Evolutionary conservation across 345 rosid genomes (phyloP).

Genomic region (Syzygium aqueum): DNA sequence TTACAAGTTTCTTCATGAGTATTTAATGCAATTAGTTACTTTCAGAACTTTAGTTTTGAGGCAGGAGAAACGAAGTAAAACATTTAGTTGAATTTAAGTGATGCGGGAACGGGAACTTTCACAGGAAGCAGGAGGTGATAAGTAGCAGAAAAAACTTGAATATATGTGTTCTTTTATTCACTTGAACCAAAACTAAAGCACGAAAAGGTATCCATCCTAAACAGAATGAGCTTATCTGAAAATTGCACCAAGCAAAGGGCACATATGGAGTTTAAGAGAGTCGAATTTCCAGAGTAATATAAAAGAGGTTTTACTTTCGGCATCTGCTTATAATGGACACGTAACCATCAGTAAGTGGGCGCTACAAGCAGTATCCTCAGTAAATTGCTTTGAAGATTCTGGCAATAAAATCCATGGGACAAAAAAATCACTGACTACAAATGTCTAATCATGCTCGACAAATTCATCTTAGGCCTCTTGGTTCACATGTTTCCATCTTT

Average conservation of each 20-base stretch:
- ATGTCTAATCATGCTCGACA: background rate
- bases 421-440: background rate
- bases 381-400: background rate
- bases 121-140: background rate
- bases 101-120: background rate
- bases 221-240: background rate
- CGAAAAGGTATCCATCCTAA: background rate
- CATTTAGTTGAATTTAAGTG: background rate
- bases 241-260: background rate
- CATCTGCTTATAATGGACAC: background rate
- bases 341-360: background rate
- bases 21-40: background rate
- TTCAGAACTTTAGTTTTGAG: background rate
- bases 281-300: background rate
- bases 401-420: background rate
- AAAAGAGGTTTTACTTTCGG: background rate
- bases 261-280: background rate
- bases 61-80: background rate
- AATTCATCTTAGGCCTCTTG: background rate
- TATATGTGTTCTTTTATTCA: background rate
- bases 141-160: background rate
- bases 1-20: background rate
- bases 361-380: background rate
- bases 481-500: background rate
- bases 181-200: background rate